Percentiles rank a stretch among this genome's conserved stretches.
Evolutionary conservation across 2,329 filamentous ascomycete genomes (phyloP).

Genomic region (Pestalotiopsis sp.): DNA sequence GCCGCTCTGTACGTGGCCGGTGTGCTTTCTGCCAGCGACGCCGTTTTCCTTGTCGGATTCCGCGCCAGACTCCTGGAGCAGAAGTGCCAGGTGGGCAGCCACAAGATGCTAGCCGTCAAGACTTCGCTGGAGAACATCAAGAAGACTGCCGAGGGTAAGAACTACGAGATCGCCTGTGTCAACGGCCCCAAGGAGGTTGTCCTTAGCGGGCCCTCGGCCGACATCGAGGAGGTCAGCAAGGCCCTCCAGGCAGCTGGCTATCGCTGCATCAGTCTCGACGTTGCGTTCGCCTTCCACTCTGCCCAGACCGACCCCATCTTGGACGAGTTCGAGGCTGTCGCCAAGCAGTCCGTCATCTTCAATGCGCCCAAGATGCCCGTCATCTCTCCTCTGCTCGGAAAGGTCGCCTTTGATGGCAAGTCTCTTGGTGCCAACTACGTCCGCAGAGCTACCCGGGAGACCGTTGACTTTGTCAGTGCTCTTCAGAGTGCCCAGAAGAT

Average conservation of each 20-base stretch:
- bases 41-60: conserved; percentile 60
- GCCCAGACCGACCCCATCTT: conserved; percentile 57
- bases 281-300: conserved; percentile 58
- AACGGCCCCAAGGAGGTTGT: conserved; percentile 67
- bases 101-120: conserved; percentile 64
- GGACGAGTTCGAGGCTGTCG: conserved; percentile 57
- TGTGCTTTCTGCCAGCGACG: conserved; percentile 61
- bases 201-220: conserved; percentile 52
- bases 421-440: conserved; percentile 61
- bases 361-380: conserved; percentile 52
- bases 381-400: conserved; percentile 25
- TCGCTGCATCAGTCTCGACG: conserved; percentile 50
- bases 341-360: conserved; percentile 38
- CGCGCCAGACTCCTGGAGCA: conserved; percentile 57
- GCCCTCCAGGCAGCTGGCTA: conserved; percentile 32
- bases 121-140: conserved; percentile 41
- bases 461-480: conserved; percentile 55
- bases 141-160: conserved; percentile 26
- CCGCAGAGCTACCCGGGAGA: conserved; percentile 60
- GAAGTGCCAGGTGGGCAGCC: conserved; percentile 55
- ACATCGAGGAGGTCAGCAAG: conserved; percentile 51
- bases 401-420: conserved; percentile 33
- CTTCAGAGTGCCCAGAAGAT: not conserved
- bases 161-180: conserved; percentile 56
- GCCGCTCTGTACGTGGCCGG: conserved; percentile 61